These are phyloP conservation scores for Thozetella sp. DNA, from an alignment of 495 filamentous ascomycete genomes.

Conservation along the genomic window DNA sequence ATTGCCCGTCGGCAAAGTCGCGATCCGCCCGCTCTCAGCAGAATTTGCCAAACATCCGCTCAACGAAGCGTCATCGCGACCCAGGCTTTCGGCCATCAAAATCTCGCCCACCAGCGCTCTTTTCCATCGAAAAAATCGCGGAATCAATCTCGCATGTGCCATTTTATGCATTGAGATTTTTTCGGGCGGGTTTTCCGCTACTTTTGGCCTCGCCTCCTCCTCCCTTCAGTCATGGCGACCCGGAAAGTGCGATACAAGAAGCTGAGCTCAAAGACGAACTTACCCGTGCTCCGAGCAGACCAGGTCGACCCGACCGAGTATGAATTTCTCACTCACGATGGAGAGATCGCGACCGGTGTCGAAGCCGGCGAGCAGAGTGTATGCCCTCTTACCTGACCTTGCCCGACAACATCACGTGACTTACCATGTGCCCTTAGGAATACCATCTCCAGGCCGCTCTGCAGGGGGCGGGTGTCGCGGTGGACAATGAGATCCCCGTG, in stretches of 20 bases:
- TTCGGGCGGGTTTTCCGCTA: slow-evolving; percentile 50
- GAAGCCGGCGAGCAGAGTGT: slow-evolving; percentile 97
- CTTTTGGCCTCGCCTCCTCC: slow-evolving; percentile 35
- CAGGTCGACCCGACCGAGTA: slow-evolving; percentile 80
- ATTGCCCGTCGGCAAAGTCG: slow-evolving; percentile 15
- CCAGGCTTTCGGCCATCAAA: slow-evolving; percentile 58
- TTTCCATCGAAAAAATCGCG: slow-evolving; percentile 59
- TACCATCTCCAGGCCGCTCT: slow-evolving; percentile 96
- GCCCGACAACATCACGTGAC: slow-evolving; percentile 29
- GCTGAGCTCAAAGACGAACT: slow-evolving; percentile 82
- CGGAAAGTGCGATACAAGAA: slow-evolving; percentile 87
- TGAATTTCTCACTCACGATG: slow-evolving; percentile 52
- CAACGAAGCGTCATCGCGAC: slow-evolving; percentile 70
- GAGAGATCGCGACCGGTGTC: slow-evolving; percentile 90
- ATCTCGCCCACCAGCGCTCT: slow-evolving; percentile 51
- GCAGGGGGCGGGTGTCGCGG: slow-evolving; percentile 70
- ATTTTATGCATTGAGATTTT: slow-evolving; percentile 45
- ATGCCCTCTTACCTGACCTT: slow-evolving; percentile 47
- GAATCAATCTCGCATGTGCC: slow-evolving; percentile 55
- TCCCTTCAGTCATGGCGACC: slow-evolving; percentile 61
- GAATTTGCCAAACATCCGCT: slow-evolving; percentile 44
- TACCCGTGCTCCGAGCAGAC: slow-evolving; percentile 83
- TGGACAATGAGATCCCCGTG: slow-evolving; percentile 81
- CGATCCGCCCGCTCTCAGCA: slow-evolving; percentile 16
- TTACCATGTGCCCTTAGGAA: slow-evolving; percentile 62